Base-by-base conservation (phyloP, 352 stramenopile genomes). In the Globisporangium acanthophoron region DNA sequence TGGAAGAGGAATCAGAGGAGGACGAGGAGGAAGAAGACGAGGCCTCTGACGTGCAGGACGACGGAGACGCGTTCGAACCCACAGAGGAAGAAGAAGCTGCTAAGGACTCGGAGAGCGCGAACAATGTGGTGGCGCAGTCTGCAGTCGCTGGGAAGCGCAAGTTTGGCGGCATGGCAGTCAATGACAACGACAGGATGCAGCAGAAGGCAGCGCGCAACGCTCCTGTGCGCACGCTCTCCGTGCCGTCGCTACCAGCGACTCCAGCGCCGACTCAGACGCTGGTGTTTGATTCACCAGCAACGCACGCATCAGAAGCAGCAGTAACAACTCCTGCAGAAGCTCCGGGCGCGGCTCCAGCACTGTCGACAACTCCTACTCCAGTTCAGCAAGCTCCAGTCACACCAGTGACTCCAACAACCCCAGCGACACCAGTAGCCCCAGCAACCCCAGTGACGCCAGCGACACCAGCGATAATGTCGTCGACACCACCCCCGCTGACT, bases 61-160 rank as follows among this genome's bases (percentile, higher is more conserved):
- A 18, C 13, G 12, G 12, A 18, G 13, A 43, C 37, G 37, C 37
- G 37, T 5, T 43, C 2, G 20, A 31, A 3, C n/a, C 9, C 1
- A 20, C 44, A 15, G 44, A 49, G 44, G 43, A 21, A 3, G n/a
- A 48, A 1, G 43, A 11, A 43, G 37, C 13, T 18, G 11, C 37
- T 12, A 18, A 5, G 12, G 11, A 13, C 37, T 3, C 4, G 35
- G 9, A 15, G 9, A 43, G 37, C 12, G 37, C 37, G 12, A 43
- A 9, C 1, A 9, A 13, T 9, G 33, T 13, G 33, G 33, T 12
- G 33, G 33, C 9, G 33, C 5, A 12, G 5, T 37, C 9, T 37
- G 6, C 33, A 6, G 49, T 31, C 31, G 31, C 49, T 54, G 37
- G 13, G 15, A 62, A 62, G 57, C 57, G 57, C 31, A 62, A 58